Evolutionary conservation across 2,329 filamentous ascomycete species (phyloP).

Genomic region (Alternaria gansuensis): DNA sequence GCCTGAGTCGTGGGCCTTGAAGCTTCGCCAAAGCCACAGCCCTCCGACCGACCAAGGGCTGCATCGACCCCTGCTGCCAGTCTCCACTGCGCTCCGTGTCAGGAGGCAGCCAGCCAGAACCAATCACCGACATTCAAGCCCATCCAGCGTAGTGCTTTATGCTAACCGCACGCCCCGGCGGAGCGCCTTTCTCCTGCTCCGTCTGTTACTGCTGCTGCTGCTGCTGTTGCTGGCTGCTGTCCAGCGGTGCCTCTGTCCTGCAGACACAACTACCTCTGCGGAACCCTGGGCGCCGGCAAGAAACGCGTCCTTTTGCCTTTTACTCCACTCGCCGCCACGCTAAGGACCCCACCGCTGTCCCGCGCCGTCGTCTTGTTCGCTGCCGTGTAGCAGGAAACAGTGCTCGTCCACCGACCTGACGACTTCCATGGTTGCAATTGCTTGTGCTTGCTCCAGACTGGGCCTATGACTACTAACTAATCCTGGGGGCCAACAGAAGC

Average conservation of each 20-base stretch:
- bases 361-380: constrained; percentile 30
- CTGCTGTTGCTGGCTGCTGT: constrained; percentile 18
- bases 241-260: constrained; percentile 22
- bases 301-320: constrained; percentile 12
- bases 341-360: constrained; percentile 29
- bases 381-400: constrained; percentile 44
- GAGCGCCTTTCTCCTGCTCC: constrained; percentile 32
- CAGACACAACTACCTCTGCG: constrained; percentile 1
- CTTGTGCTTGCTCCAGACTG: not conserved
- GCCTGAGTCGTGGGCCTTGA: constrained; percentile 23
- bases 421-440: constrained; percentile 5
- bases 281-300: constrained; percentile 7
- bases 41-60: constrained; percentile 38
- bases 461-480: constrained; percentile 17
- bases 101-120: constrained; percentile 24
- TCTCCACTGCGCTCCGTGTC: constrained; percentile 40
- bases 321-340: constrained; percentile 31
- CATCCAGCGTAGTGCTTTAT: constrained; percentile 42
- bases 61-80: constrained; percentile 34
- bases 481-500: constrained; percentile 13
- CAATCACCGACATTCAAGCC: constrained; percentile 40
- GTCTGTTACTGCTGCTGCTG: constrained; percentile 22
- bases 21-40: constrained; percentile 18
- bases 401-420: constrained; percentile 19
- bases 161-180: constrained; percentile 41